Conservation (phyloP, 768 basidiomycete species). For the Agrocybe chaxingu region DNA sequence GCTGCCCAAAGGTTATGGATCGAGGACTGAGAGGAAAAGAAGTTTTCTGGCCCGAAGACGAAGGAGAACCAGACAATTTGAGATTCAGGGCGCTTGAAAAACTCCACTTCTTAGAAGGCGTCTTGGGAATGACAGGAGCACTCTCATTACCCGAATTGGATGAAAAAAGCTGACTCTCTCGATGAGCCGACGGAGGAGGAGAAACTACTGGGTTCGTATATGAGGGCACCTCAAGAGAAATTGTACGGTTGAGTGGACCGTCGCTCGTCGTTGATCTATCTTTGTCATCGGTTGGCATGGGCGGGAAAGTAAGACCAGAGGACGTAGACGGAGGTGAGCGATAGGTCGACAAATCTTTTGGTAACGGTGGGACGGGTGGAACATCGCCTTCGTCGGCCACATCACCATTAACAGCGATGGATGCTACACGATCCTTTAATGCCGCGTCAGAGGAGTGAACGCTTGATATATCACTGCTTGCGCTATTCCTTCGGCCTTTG, state of each 20-base stretch:
- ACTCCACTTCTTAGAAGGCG: slow-evolving; percentile 96
- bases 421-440: slow-evolving; percentile 67
- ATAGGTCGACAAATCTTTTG: slow-evolving; percentile 82
- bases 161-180: slow-evolving; percentile 37
- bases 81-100: slow-evolving; percentile 84
- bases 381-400: slow-evolving; percentile 60
- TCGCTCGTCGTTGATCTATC: slow-evolving; percentile 42
- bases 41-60: slow-evolving; percentile 53
- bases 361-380: slow-evolving; percentile 92
- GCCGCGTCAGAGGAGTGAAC: slow-evolving; percentile 66
- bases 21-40: slow-evolving; percentile 65
- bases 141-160: slow-evolving; percentile 41
- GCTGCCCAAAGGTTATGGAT: slow-evolving; percentile 62
- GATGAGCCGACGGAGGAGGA: slow-evolving; percentile 29
- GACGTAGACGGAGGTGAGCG: slow-evolving; percentile 67
- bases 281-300: slow-evolving; percentile 40
- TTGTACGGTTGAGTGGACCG: slow-evolving; percentile 41
- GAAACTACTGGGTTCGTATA: slow-evolving; percentile 28
- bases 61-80: slow-evolving; percentile 66
- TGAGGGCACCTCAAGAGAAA: slow-evolving; percentile 50
- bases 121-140: slow-evolving; percentile 53
- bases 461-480: slow-evolving; percentile 80
- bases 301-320: slow-evolving; percentile 49
- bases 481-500: slow-evolving; percentile 76
- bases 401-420: slow-evolving; percentile 58